Conservation (phyloP, 192 early-diverging fungal genomes). For the Backusella westeae region DNA sequence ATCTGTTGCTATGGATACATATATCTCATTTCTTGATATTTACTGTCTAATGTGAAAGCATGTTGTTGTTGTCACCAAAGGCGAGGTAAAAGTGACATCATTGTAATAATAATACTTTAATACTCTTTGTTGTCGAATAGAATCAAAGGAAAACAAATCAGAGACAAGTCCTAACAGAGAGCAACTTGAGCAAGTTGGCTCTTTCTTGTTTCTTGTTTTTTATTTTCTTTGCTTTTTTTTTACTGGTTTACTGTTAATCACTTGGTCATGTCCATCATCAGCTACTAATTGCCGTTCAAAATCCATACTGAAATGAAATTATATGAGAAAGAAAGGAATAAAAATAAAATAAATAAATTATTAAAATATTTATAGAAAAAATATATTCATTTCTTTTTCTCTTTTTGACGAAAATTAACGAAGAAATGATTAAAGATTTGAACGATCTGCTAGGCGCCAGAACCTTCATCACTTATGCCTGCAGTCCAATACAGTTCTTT, state of each 20-base stretch:
- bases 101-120: constrained; percentile 49
- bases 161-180: constrained; percentile 35
- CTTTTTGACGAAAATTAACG: too few relatives aligned
- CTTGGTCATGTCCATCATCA: background rate
- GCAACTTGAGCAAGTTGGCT: background rate
- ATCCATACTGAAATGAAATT: background rate
- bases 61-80: constrained; percentile 47
- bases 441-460: background rate
- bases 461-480: background rate
- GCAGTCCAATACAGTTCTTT: background rate
- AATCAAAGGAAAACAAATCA: constrained; percentile 47
- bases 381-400: too few relatives aligned
- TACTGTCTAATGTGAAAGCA: constrained; percentile 50
- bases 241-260: background rate
- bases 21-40: background rate
- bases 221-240: background rate
- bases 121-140: constrained; percentile 49
- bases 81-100: constrained; percentile 47
- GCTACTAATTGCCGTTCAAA: background rate
- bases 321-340: background rate
- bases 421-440: too few relatives aligned
- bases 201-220: background rate
- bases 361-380: too few relatives aligned
- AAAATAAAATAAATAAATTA: too few relatives aligned
- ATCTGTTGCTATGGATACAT: background rate